Evolutionary conservation across 176 grass and related monocot species (phyloP), one percentile per base, ranked within the genome.

Genomic region (Leersia perrieri): DNA sequence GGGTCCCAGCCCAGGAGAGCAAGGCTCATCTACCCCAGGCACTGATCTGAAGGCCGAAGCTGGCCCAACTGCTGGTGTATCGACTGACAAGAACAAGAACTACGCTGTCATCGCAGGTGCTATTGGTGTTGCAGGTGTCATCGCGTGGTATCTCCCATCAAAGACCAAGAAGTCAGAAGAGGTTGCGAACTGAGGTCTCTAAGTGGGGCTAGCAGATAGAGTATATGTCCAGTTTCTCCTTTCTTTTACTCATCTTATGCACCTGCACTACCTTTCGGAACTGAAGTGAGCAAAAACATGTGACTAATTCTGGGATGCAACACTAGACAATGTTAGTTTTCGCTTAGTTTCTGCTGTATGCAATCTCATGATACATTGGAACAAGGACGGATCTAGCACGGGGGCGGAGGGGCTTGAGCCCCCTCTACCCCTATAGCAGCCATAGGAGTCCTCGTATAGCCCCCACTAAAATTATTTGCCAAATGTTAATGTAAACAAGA

Each of bases 131-230:
- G 66, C 85, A 34, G 62, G 78, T 90, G 93, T 34, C 38, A 49
- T 95, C 28, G 87, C 87, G 35, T 95, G 93, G 93, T 92, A 95
- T 83, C 74, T 92, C 38, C 67, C 90, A 41, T 88, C 93, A 83
- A 95, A 90, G 74, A 85, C 93, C 23, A 90, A 85, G 77, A 92
- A 92, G 87, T 61, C 90, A 5, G 80, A 92, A 36, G 89, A 95
- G 76, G 70, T 88, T 36, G 74, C 62, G 9, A 76, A 91, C 71
- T 84, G 55, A 87, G 27, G 22, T 23, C 14, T 45, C 16, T 29
- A 23, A 72, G 63, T 63, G 66, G 14, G 31, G 29, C 28, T 25
- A 73, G 67, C 7, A 11, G 61, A 76, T 58, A 29, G 45, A 58
- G 53, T 58, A 23, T 23, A 15, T 67, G 44, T 64, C 71, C 28